Percentiles rank a stretch among this genome's conserved stretches.
These are phyloP conservation scores for Cyclospora cayetanensis DNA, from an alignment of 169 alveolate species.

Conservation along the genomic window DNA sequence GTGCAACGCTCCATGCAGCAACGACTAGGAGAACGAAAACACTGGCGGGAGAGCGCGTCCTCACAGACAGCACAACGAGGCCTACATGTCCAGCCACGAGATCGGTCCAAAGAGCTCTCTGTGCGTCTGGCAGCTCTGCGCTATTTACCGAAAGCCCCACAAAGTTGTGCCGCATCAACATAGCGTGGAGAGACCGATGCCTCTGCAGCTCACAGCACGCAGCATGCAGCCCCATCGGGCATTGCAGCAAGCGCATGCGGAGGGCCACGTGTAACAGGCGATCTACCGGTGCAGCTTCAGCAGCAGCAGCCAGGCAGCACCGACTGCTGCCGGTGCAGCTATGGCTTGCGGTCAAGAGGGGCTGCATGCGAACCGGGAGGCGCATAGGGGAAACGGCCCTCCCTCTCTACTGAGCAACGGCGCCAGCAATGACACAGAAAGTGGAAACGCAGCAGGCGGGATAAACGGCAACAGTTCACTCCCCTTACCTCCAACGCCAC, in stretches of 20 bases:
- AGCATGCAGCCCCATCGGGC: background rate
- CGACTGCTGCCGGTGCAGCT: background rate
- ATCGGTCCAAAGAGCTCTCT: constrained; percentile 60
- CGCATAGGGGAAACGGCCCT: background rate
- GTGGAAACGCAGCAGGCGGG: background rate
- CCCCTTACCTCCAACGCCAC: constrained; percentile 29
- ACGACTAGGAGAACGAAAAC: background rate
- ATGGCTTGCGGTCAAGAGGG: background rate
- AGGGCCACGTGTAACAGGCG: constrained; percentile 17
- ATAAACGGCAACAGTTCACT: background rate
- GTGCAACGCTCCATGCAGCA: background rate
- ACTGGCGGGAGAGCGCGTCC: background rate
- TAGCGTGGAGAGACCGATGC: background rate
- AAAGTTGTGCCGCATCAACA: constrained; percentile 59
- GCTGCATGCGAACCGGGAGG: background rate
- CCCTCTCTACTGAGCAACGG: background rate
- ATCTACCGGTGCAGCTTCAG: background rate
- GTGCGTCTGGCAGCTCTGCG: constrained; percentile 8
- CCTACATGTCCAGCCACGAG: constrained; percentile 60
- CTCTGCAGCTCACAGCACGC: constrained; percentile 23
- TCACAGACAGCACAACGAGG: background rate
- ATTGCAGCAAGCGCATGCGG: background rate
- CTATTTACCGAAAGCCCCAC: constrained; percentile 56
- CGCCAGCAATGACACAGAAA: background rate
- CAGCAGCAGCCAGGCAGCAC: background rate